A percentile compares a stretch with the other conserved stretches of the same genome.
Conservation (phyloP, 345 rosid genomes). For the Citrus unshiu region DNA sequence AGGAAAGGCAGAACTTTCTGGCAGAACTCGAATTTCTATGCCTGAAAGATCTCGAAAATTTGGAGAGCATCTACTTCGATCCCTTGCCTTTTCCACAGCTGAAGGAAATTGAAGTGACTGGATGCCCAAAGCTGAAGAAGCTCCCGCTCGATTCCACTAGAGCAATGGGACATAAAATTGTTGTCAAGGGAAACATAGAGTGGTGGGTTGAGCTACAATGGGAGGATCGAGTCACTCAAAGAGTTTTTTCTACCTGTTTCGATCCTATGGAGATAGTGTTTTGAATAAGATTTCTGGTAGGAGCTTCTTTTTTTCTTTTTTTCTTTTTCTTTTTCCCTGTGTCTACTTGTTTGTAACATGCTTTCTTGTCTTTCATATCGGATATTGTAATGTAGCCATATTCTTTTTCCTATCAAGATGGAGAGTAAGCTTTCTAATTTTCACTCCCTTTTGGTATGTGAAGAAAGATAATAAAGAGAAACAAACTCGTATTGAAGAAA, state of each 20-base stretch:
- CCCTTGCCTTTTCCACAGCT: slow-evolving; percentile 18
- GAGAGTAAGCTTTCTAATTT: too few relatives aligned
- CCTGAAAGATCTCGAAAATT: not conserved
- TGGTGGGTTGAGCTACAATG: not conserved
- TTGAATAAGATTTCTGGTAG: not conserved
- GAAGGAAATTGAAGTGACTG: not conserved
- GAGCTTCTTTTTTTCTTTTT: not conserved
- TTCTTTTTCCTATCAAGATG: too few relatives aligned
- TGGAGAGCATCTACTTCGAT: slow-evolving; percentile 19
- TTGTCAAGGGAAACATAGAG: not conserved
- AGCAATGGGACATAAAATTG: not conserved
- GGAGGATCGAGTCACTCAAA: not conserved
- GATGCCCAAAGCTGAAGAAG: not conserved
- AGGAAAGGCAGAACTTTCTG: slow-evolving; percentile 2
- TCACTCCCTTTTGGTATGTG: too few relatives aligned
- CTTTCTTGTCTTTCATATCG: not conserved
- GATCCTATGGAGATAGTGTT: not conserved
- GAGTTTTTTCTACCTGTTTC: not conserved
- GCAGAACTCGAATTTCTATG: slow-evolving; percentile 12
- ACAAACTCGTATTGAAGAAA: too few relatives aligned
- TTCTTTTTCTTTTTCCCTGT: not conserved
- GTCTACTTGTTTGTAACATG: not conserved
- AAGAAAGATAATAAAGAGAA: too few relatives aligned
- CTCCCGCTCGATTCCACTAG: not conserved
- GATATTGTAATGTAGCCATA: too few relatives aligned